Conservation (phyloP, 2,329 filamentous ascomycete genomes). For the Zymoseptoria pseudotritici region DNA sequence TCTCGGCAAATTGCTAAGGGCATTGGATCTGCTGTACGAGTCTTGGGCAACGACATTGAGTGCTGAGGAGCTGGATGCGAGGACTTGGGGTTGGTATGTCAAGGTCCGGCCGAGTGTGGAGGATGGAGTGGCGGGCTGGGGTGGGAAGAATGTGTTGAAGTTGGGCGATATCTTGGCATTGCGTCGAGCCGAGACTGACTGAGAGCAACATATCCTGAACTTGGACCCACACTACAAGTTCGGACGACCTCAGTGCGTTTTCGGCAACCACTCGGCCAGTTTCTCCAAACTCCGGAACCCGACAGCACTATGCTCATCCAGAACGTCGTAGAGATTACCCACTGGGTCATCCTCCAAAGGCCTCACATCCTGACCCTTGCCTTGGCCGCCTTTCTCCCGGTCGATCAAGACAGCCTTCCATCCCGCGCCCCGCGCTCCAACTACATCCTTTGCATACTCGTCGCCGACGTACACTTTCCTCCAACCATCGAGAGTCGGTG, state of each 20-base stretch:
- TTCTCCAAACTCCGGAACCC: slow-evolving; percentile 19
- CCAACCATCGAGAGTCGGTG: slow-evolving; percentile 27
- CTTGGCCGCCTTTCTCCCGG: slow-evolving; percentile 20
- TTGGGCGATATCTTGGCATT: slow-evolving; percentile 59
- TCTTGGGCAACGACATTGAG: slow-evolving; percentile 65
- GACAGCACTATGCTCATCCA: slow-evolving; percentile 15
- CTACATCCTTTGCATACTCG: slow-evolving; percentile 45
- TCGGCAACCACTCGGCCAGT: slow-evolving; percentile 20
- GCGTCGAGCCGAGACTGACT: slow-evolving; percentile 33
- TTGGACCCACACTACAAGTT: neutral
- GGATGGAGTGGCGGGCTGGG: slow-evolving; percentile 69
- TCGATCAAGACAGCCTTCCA: slow-evolving; percentile 43
- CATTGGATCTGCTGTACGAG: slow-evolving; percentile 62
- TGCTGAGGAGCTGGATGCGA: slow-evolving; percentile 61
- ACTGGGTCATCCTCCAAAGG: slow-evolving; percentile 16
- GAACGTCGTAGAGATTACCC: slow-evolving; percentile 12
- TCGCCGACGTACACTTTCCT: slow-evolving; percentile 49
- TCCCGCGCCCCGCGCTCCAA: slow-evolving; percentile 41
- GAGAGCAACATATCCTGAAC: neutral
- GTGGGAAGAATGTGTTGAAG: slow-evolving; percentile 65
- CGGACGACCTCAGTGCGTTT: neutral
- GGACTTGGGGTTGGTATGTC: slow-evolving; percentile 77
- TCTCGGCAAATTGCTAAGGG: slow-evolving; percentile 60
- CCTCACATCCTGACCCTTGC: slow-evolving; percentile 6
- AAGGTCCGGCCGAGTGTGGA: slow-evolving; percentile 69